Evolutionary conservation across 176 grass and related monocot species (phyloP).

Genomic region (Eremochloa ophiuroides): DNA sequence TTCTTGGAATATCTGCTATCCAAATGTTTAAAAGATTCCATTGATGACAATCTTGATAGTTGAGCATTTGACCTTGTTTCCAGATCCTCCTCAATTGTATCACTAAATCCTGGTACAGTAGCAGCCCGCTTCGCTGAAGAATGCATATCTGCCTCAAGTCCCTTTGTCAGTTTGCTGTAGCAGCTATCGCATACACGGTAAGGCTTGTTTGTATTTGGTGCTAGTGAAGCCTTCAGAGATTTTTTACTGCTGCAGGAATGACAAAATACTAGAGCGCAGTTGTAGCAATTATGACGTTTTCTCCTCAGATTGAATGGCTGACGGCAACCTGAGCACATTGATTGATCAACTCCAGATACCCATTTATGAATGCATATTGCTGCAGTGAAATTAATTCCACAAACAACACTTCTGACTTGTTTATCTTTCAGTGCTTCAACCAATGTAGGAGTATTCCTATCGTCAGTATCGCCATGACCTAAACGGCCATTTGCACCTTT

Average conservation of each 20-base stretch:
- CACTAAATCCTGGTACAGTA: constrained; percentile 47
- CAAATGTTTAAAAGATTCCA: constrained; percentile 68
- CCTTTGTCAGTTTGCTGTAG: constrained; percentile 78
- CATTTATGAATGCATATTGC: constrained; percentile 99
- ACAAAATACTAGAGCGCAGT: constrained; percentile 93
- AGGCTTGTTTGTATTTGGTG: constrained; percentile 93
- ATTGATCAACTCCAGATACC: constrained; percentile 93
- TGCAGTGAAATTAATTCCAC: constrained; percentile 96
- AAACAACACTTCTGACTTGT: constrained; percentile 93
- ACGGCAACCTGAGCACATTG: constrained; percentile 95
- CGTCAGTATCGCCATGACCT: constrained; percentile 91
- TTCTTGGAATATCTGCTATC: constrained; percentile 78
- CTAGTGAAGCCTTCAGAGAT: constrained; percentile 83
- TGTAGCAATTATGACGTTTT: constrained; percentile 98
- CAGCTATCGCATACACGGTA: constrained; percentile 90
- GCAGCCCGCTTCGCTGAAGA: constrained; percentile 54
- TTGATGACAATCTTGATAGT: constrained; percentile 82
- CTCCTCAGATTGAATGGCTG: constrained; percentile 97
- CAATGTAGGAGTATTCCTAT: constrained; percentile 77
- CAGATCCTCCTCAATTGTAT: constrained; percentile 64
- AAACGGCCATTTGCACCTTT: constrained; percentile 96
- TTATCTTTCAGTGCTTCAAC: constrained; percentile 98
- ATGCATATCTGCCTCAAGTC: constrained; percentile 52
- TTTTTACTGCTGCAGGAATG: constrained; percentile 96
- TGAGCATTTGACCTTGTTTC: constrained; percentile 71